phyloP scores from a whole-genome alignment of 2,329 filamentous ascomycete genomes.

The Volutella citrinella region DNA sequence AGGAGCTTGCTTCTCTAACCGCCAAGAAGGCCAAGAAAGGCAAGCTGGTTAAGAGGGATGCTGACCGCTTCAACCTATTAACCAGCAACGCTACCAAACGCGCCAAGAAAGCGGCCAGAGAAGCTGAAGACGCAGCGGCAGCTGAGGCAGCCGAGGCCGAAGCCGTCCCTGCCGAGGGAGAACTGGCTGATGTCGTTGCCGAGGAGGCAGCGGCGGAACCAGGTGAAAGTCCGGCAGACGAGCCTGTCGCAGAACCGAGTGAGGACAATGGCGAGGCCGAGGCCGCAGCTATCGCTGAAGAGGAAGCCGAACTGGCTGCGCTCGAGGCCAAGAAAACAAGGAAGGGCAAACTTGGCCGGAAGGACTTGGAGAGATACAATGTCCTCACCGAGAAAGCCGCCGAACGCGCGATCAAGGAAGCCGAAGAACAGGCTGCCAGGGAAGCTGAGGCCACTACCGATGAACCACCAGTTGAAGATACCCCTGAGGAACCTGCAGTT shows the following conservation, averaged over 20 bases:
- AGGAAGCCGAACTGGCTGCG: conserved; percentile 20
- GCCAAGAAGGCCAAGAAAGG: conserved; percentile 41
- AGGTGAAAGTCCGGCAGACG: conserved; percentile 10
- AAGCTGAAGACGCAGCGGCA: conserved; percentile 1
- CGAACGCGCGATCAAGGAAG: conserved; percentile 36
- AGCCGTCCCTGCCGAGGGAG: conserved; percentile 1
- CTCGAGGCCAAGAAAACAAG: conserved; percentile 20
- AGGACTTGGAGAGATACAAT: conserved; percentile 27
- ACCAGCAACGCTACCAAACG: conserved; percentile 8
- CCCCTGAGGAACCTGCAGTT: conserved; percentile 5
- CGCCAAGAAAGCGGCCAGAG: neutral
- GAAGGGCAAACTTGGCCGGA: conserved; percentile 12
- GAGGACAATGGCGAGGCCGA: conserved; percentile 7
- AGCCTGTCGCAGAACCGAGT: conserved; percentile 7
- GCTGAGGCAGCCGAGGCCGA: conserved; percentile 6
- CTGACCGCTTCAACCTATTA: conserved; percentile 7
- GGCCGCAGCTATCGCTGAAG: conserved; percentile 17
- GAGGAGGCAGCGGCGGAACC: no score
- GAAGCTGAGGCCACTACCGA: conserved; percentile 17
- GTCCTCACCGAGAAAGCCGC: conserved; percentile 14
- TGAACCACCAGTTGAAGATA: conserved; percentile 29
- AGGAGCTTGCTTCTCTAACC: conserved; percentile 36
- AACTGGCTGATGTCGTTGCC: no score
- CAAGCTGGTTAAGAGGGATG: conserved; percentile 7
- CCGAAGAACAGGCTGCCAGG: conserved; percentile 26